These are phyloP conservation scores for Tetramitus jugosus DNA, from an alignment of 208 protist species.

Conservation along the genomic window DNA sequence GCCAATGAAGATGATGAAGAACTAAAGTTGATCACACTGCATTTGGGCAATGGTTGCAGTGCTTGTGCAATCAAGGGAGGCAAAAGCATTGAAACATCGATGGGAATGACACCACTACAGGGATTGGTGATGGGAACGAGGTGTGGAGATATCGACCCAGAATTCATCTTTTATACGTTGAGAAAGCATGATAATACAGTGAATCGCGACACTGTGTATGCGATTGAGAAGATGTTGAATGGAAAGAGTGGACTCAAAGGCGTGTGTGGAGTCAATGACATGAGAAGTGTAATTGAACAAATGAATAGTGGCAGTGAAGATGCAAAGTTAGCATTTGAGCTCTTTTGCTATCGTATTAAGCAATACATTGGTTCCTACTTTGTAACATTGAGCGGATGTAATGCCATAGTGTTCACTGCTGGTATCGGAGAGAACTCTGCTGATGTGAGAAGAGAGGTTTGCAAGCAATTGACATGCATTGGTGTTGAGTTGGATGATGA, in stretches of 20 bases:
- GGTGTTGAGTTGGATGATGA: constrained; percentile 25
- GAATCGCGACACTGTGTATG: not conserved
- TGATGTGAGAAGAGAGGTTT: constrained; percentile 22
- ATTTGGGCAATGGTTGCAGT: constrained; percentile 33
- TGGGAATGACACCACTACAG: constrained; percentile 41
- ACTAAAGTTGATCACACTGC: constrained; percentile 33
- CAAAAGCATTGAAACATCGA: constrained; percentile 36
- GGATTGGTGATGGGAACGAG: constrained; percentile 41
- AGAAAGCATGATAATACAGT: not conserved
- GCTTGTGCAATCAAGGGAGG: constrained; percentile 28
- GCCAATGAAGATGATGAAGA: too few relatives aligned
- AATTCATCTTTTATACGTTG: constrained; percentile 17
- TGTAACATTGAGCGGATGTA: constrained; percentile 30
- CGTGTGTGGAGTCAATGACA: constrained; percentile 28
- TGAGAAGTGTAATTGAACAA: not conserved
- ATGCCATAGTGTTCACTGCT: constrained; percentile 39
- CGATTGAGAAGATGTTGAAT: constrained; percentile 33
- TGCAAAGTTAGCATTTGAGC: constrained; percentile 23
- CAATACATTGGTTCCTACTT: constrained; percentile 37
- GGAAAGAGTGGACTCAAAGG: constrained; percentile 32
- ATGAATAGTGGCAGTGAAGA: constrained; percentile 22
- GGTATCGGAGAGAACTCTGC: constrained; percentile 36
- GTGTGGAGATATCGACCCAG: constrained; percentile 32
- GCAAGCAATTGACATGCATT: constrained; percentile 5
- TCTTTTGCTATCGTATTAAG: constrained; percentile 34